Conservation (phyloP, 148 eudicot genomes). For the Vaccinium corymbosum region DNA sequence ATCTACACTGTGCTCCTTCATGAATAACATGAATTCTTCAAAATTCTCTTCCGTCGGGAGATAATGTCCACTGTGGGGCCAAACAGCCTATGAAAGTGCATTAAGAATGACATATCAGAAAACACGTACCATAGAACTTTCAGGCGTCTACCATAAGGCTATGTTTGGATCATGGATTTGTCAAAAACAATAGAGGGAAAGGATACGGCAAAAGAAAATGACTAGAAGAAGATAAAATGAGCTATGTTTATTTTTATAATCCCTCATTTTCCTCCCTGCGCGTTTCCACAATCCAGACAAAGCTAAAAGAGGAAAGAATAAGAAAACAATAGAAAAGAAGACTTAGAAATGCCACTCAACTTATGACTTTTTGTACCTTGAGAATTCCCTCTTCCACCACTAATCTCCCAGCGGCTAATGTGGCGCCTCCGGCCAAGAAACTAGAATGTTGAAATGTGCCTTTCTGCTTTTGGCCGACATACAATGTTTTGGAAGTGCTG, state of each 20-base stretch:
- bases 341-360: neutral
- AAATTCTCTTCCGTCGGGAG: constrained; percentile 85
- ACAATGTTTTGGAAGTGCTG: constrained; percentile 48
- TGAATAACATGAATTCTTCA: constrained; percentile 59
- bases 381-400: constrained; percentile 52
- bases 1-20: constrained; percentile 49
- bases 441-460: constrained; percentile 85
- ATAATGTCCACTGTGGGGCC: constrained; percentile 94
- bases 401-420: constrained; percentile 74
- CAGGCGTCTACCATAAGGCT: neutral
- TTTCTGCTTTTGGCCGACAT: constrained; percentile 58
- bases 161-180: neutral
- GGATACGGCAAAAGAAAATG: neutral
- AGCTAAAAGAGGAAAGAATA: neutral
- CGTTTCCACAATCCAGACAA: neutral
- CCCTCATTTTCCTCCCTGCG: neutral
- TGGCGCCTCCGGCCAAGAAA: constrained; percentile 83
- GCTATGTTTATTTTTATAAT: neutral
- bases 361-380: constrained; percentile 32
- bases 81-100: constrained; percentile 48
- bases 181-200: neutral
- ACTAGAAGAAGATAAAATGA: neutral
- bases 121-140: neutral
- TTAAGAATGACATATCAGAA: neutral
- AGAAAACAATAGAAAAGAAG: neutral